These are phyloP conservation scores for Trichoderma sp. DNA, from an alignment of 2,329 filamentous ascomycete species.

Conservation along the genomic window DNA sequence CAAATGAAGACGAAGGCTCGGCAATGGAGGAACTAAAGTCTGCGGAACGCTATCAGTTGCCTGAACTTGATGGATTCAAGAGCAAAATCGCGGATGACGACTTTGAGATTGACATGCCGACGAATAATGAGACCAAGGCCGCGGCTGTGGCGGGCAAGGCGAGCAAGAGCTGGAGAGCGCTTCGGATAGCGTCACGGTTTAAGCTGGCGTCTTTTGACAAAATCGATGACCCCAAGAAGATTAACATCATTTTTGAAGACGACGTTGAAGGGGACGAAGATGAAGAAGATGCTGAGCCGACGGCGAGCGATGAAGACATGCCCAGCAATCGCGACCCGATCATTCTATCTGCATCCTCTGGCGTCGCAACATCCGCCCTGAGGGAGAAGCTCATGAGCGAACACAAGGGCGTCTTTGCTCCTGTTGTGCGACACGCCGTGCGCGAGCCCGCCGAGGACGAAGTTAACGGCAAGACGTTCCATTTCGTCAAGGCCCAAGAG, in stretches of 20 bases:
- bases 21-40: slow-evolving; percentile 72
- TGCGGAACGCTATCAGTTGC: slow-evolving; percentile 64
- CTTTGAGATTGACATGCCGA: slow-evolving; percentile 82
- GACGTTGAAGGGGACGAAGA: slow-evolving; percentile 41
- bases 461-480: slow-evolving; percentile 51
- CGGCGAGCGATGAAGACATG: slow-evolving; percentile 38
- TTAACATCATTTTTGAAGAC: slow-evolving; percentile 59
- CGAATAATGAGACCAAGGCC: slow-evolving; percentile 58
- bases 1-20: slow-evolving; percentile 59
- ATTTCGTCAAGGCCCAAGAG: slow-evolving; percentile 57
- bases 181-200: slow-evolving; percentile 75
- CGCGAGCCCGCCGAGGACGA: slow-evolving; percentile 52
- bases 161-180: slow-evolving; percentile 87
- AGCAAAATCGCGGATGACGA: slow-evolving; percentile 75
- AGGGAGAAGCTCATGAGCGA: slow-evolving; percentile 63
- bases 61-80: slow-evolving; percentile 69
- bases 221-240: slow-evolving; percentile 79
- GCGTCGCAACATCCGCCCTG: slow-evolving; percentile 64
- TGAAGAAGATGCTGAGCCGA: slow-evolving; percentile 37
- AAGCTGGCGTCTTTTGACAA: slow-evolving; percentile 81
- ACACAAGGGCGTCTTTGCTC: slow-evolving; percentile 65
- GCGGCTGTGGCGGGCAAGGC: slow-evolving; percentile 69
- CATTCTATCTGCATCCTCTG: slow-evolving; percentile 66
- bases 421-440: slow-evolving; percentile 57
- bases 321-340: slow-evolving; percentile 57